Evolutionary conservation across 495 filamentous ascomycete genomes (phyloP), one percentile per base, ranked within the genome.

Genomic region (Oleoguttula mirabilis): DNA sequence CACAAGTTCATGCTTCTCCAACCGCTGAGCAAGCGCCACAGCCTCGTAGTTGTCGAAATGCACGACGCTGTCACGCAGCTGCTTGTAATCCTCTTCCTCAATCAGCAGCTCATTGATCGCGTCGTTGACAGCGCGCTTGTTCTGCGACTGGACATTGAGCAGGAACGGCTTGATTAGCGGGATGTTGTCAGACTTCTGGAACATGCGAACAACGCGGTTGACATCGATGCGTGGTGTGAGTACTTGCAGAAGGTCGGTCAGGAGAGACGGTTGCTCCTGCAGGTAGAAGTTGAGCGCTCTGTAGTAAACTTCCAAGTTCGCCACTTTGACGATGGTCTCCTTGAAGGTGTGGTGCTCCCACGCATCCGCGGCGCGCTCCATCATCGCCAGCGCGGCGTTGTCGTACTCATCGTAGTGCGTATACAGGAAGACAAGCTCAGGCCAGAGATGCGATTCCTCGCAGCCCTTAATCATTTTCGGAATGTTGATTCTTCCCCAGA

Each of bases 331-430:
- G 43, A 94, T 72, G 47, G 94, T 95, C 61, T 96, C 92, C 75
- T 96, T 96, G 79, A 99, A 96, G 21, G 88, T 92, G 64, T 96
- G 90, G 66, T 99, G 92, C 63, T 99, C 92, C 92, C 92, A 99
- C 2, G 92, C 84, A 65, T 96, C 88, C 39, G 93, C 80, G 25
- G 92, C 84, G 53, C 90, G 85, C 72, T 99, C 92, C 86, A 99
- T 99, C 74, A 99, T 95, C 24, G 92, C 87, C 43, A 99, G 73
- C 17, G 90, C 90, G 20, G 92, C 90, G 59, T 99, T 99, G 66
- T 99, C 92, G 69, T 83, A 96, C 60, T 99, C 92, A 52, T 99
- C 92, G 58, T 96, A 96, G 66, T 99, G 92, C 66, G 84, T 87
- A 69, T 99, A 99, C 51, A 95, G 70, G 80, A 99, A 99, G 48